Conservation (phyloP, 768 basidiomycete species). For the Psilocybe cyanescens region DNA sequence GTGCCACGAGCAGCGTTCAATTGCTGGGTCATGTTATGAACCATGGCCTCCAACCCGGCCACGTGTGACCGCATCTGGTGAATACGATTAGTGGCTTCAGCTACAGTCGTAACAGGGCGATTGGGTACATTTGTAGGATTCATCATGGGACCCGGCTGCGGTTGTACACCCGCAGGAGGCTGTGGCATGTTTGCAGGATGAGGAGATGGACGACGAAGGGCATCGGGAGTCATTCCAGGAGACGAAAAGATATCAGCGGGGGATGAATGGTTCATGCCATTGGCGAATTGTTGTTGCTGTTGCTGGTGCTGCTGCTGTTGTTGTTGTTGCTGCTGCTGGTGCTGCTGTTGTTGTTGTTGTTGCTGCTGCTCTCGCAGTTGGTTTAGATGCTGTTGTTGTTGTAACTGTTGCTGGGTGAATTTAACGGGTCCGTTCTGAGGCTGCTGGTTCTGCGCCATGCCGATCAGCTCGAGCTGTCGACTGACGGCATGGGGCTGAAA, state of each 20-base stretch:
- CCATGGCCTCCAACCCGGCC: conserved; percentile 10
- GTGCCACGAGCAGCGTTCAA: conserved; percentile 10
- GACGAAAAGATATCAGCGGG: conserved; percentile 52
- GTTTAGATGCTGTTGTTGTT: conserved; percentile 34
- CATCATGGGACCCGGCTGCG: conserved; percentile 8
- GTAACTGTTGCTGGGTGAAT: conserved; percentile 30
- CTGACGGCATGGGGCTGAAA: conserved; percentile 20
- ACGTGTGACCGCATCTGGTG: conserved; percentile 11
- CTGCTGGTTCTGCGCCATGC: conserved; percentile 46
- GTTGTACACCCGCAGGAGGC: not conserved
- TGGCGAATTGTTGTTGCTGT: conserved; percentile 32
- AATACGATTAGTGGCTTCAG: conserved; percentile 9
- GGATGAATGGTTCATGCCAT: conserved; percentile 40
- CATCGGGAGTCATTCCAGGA: conserved; percentile 46
- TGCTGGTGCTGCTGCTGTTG: conserved; percentile 36
- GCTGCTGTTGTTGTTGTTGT: conserved; percentile 32
- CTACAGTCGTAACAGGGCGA: not conserved
- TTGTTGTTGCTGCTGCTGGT: conserved; percentile 38
- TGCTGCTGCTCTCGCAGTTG: conserved; percentile 36
- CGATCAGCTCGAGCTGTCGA: conserved; percentile 51
- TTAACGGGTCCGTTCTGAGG: conserved; percentile 9
- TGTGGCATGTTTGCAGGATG: conserved; percentile 37
- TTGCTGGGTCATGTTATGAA: not conserved
- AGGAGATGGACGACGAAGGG: conserved; percentile 53
- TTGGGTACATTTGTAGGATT: not conserved